Base-by-base conservation (phyloP, 2,329 filamentous ascomycete species). In the Chaetomiaceae sp. region DNA sequence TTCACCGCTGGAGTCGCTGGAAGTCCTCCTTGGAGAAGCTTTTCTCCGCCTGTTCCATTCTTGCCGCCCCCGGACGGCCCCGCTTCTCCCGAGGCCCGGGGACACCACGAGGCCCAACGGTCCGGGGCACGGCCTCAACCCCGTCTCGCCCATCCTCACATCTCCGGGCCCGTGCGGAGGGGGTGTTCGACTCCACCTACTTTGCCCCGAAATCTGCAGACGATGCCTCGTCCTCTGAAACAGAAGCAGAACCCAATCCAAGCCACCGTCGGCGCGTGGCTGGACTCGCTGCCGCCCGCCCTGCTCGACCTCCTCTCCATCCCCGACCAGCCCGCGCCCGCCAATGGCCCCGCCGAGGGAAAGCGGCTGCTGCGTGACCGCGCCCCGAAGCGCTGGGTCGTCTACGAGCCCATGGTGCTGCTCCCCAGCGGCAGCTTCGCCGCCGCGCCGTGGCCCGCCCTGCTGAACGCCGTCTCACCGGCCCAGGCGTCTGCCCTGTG, bases 341-440 rank as follows among this genome's bases (percentile, higher is more conserved):
- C 19, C 19, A 34, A 18, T 6, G 29, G 24, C 48, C 35, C 40
- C 36, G 40, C 34, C 29, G 38, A 45, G 34, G n/a, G 19, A 32
- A 46, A 61, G 14, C 49, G 44, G 17, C 19, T 1, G 17, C 65
- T 78, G 9, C 35, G 73, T 17, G 58, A 54, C 10, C 60, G 65
- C 34, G 68, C 72, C 2, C 79, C 80, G 0, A 79, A 75, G 54
- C 66, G 79, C 51, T 84, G 78, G 70, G 74, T 74, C 0, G 66
- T 75, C 11, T 83, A 84, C 56, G 74, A 75, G 46, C 78, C 79
- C 9, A 76, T 84, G 72, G 71, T 74, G 4, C 67, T 83, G 14
- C 68, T 84, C 1, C 78, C 80, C 0, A 70, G 73, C 0, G 78
- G 78, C 20, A 78, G 77, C 54, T 81, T 83, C 63, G 60, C 63